Conservation (phyloP, 306 rosid genomes). For the Acacia crassicarpa region DNA sequence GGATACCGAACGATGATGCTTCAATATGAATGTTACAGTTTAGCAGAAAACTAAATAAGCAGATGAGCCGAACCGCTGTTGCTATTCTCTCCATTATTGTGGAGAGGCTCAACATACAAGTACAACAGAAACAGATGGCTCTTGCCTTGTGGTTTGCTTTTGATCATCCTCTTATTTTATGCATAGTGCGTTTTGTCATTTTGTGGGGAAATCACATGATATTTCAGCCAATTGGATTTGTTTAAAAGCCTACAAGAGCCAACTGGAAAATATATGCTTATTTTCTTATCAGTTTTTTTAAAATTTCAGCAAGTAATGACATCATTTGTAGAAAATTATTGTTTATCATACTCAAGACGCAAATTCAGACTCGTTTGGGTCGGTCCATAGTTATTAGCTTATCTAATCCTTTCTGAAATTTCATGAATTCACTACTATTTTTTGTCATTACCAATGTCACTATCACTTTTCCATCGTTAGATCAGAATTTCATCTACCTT, state of each 20-base stretch:
- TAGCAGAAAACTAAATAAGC: constrained; percentile 22
- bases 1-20: not conserved
- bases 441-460: too few relatives aligned
- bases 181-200: not conserved
- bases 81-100: constrained; percentile 35
- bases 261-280: not conserved
- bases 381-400: not conserved
- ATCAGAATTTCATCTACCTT: too few relatives aligned
- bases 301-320: not conserved
- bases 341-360: not conserved
- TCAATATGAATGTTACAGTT: constrained; percentile 18
- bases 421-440: too few relatives aligned
- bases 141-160: not conserved
- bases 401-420: not conserved
- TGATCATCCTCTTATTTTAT: not conserved
- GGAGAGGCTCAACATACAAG: not conserved
- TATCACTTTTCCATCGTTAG: too few relatives aligned
- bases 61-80: not conserved
- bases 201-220: not conserved
- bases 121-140: constrained; percentile 13
- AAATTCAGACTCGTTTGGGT: not conserved
- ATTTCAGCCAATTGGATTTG: constrained; percentile 3
- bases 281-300: not conserved
- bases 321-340: not conserved
- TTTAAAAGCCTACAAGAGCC: not conserved